phyloP scores from a whole-genome alignment of 2,329 filamentous ascomycete species.

The Aspergillus persii region DNA sequence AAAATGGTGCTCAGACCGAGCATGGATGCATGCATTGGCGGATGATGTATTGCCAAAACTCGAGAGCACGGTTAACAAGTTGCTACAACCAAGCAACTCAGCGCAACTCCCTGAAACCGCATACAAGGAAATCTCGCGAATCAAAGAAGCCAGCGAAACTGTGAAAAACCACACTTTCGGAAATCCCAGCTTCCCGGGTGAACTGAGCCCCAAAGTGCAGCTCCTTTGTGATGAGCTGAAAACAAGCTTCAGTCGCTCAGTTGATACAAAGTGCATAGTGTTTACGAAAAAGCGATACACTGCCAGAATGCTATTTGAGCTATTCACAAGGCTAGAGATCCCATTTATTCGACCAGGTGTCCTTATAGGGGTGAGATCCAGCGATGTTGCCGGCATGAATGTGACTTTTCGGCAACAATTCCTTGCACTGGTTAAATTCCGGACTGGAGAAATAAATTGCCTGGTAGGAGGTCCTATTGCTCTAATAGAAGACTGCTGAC shows the following conservation, averaged over 20 bases:
- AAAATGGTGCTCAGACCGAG: conserved; percentile 77
- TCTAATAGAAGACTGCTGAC: conserved; percentile 9
- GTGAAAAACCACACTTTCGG: conserved; percentile 55
- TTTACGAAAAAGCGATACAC: conserved; percentile 81
- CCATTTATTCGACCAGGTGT: conserved; percentile 59
- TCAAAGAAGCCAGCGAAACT: conserved; percentile 59
- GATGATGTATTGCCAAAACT: conserved; percentile 62
- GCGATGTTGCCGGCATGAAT: conserved; percentile 56
- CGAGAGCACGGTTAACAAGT: conserved; percentile 47
- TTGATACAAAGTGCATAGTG: conserved; percentile 72
- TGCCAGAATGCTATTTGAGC: conserved; percentile 67
- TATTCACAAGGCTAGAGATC: conserved; percentile 62
- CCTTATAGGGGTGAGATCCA: conserved; percentile 60
- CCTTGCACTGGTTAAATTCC: conserved; percentile 64
- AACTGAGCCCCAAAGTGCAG: conserved; percentile 71
- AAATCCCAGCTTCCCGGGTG: conserved; percentile 33
- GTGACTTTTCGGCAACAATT: conserved; percentile 74
- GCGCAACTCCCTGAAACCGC: conserved; percentile 35
- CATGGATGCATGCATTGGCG: conserved; percentile 70
- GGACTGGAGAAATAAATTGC: conserved; percentile 58
- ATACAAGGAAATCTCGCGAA: conserved; percentile 53
- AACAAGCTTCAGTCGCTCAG: conserved; percentile 59
- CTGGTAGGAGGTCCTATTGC: conserved; percentile 33
- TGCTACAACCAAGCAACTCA: neutral
- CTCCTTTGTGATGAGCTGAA: conserved; percentile 60